These are phyloP conservation scores for Xanthoconium purpureum DNA, from an alignment of 768 basidiomycete species.

Conservation along the genomic window DNA sequence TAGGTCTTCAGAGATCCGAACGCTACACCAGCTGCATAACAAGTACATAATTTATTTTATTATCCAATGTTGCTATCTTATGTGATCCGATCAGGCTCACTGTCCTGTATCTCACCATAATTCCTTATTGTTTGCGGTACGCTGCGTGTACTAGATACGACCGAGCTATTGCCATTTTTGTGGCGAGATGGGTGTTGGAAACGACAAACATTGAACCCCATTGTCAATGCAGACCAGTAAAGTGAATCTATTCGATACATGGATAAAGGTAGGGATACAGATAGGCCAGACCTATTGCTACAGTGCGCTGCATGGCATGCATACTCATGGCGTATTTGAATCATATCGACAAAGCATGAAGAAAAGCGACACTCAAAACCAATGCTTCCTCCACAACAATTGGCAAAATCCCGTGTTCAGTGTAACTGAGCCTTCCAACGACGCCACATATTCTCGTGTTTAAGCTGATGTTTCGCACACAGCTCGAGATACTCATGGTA, in stretches of 20 bases:
- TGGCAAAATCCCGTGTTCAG: neutral
- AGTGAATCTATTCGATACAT: conserved; percentile 16
- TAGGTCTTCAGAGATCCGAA: conserved; percentile 48
- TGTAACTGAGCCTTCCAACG: conserved; percentile 38
- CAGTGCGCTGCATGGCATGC: conserved; percentile 11
- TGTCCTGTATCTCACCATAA: conserved; percentile 8
- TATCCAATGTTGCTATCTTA: neutral
- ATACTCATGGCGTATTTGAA: conserved; percentile 1
- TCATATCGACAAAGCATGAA: neutral
- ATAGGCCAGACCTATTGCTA: conserved; percentile 19
- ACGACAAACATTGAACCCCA: neutral
- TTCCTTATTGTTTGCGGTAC: conserved; percentile 2
- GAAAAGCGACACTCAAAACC: neutral
- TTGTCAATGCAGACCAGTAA: neutral
- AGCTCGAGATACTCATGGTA: conserved; percentile 58
- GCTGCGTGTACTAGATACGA: neutral
- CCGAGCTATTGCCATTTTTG: neutral
- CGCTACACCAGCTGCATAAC: conserved; percentile 28
- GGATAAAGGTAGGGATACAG: conserved; percentile 19
- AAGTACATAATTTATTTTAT: conserved; percentile 20
- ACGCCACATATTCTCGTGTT: conserved; percentile 59
- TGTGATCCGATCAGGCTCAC: conserved; percentile 1
- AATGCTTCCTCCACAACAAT: neutral
- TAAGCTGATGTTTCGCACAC: conserved; percentile 49
- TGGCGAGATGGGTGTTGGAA: no score